A percentile compares a stretch with the other conserved stretches of the same genome.
Evolutionary conservation across 805 yeast species (phyloP).

Genomic region (Kodamaea leandrae): DNA sequence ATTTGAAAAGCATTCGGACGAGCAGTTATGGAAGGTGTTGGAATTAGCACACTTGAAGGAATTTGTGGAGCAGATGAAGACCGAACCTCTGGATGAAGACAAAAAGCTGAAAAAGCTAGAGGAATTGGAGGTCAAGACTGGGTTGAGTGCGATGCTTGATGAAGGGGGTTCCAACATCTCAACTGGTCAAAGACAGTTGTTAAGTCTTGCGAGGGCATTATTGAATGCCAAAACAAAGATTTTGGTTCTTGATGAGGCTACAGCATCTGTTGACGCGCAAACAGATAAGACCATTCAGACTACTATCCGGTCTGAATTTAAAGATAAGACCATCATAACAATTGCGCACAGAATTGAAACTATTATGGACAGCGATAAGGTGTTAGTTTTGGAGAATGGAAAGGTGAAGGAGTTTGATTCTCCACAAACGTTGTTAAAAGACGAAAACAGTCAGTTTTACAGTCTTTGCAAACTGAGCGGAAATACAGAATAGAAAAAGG

Average conservation of each 20-base stretch:
- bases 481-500: no score
- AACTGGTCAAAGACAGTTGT: slow-evolving; percentile 82
- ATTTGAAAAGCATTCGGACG: slow-evolving; percentile 60
- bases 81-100: slow-evolving; percentile 30
- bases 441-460: slow-evolving; percentile 48
- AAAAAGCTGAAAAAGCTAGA: slow-evolving; percentile 18
- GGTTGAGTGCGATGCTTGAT: slow-evolving; percentile 30
- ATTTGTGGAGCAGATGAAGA: slow-evolving; percentile 55
- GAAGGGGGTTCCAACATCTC: slow-evolving; percentile 88
- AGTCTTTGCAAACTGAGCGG: slow-evolving; percentile 49
- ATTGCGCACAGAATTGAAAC: slow-evolving; percentile 91
- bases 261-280: slow-evolving; percentile 83
- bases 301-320: slow-evolving; percentile 71
- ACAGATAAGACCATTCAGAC: slow-evolving; percentile 79
- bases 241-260: slow-evolving; percentile 27
- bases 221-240: slow-evolving; percentile 42
- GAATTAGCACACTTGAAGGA: slow-evolving; percentile 74
- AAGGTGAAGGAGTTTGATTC: slow-evolving; percentile 73
- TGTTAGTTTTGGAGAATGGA: slow-evolving; percentile 74
- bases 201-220: slow-evolving; percentile 81
- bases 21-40: slow-evolving; percentile 76
- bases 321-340: slow-evolving; percentile 75
- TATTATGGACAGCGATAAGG: slow-evolving; percentile 77
- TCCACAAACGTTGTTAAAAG: slow-evolving; percentile 50
- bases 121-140: slow-evolving; percentile 11